phyloP scores from a whole-genome alignment of 2,329 filamentous ascomycete genomes.

The Chaetomiaceae sp. region DNA sequence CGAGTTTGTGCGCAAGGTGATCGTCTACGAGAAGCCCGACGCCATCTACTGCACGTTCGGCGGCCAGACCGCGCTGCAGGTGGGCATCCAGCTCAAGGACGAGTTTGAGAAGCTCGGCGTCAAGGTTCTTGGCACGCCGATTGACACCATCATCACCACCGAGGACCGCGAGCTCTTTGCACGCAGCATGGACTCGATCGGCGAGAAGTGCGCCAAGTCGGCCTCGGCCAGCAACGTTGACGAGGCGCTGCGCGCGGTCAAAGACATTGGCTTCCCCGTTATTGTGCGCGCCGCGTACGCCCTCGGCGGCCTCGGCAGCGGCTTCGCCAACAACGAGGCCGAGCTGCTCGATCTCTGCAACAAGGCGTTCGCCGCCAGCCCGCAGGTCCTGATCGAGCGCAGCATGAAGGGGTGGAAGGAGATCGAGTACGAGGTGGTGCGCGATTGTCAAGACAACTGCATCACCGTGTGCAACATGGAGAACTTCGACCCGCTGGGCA shows the following conservation, averaged over 20 bases:
- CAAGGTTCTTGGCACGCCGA: conserved; percentile 90
- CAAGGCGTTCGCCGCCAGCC: conserved; percentile 90
- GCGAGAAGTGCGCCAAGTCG: conserved; percentile 96
- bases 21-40: conserved; percentile 88
- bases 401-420: conserved; percentile 99
- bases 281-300: conserved; percentile 97
- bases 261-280: conserved; percentile 90
- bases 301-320: conserved; percentile 87
- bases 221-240: conserved; percentile 84
- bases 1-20: conserved; percentile 96
- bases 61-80: conserved; percentile 92
- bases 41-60: conserved; percentile 97
- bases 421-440: conserved; percentile 97
- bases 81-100: conserved; percentile 95
- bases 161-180: conserved; percentile 97
- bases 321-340: conserved; percentile 82
- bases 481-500: conserved; percentile 97
- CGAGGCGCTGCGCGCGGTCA: conserved; percentile 81
- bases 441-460: conserved; percentile 93
- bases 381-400: conserved; percentile 91
- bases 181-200: conserved; percentile 96
- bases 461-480: conserved; percentile 99
- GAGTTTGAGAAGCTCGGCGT: conserved; percentile 92
- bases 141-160: conserved; percentile 96
- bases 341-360: conserved; percentile 84